Conservation (phyloP, 2,329 filamentous ascomycete genomes). For the Phialophora chinensis region DNA sequence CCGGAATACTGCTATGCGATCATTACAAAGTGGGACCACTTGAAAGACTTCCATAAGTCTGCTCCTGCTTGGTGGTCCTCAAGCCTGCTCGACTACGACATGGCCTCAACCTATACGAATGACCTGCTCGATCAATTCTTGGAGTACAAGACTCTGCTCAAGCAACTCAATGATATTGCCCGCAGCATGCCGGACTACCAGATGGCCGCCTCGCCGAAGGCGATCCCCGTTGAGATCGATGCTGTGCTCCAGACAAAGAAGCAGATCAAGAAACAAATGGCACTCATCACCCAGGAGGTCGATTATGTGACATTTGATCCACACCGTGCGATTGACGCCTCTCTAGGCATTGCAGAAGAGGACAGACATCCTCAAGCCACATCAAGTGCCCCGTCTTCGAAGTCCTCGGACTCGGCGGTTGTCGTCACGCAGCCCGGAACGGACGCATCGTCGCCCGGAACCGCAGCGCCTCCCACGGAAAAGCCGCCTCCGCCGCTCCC, state of each 20-base stretch:
- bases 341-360: background rate
- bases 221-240: background rate
- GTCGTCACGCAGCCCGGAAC: background rate
- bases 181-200: background rate
- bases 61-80: background rate
- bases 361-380: background rate
- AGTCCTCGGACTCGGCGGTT: background rate
- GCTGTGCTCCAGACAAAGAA: background rate
- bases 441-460: background rate
- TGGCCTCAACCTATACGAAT: background rate
- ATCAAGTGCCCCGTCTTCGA: background rate
- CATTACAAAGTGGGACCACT: background rate
- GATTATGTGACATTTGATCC: background rate
- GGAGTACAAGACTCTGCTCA: conserved; percentile 1
- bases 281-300: background rate
- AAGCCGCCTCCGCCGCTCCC: background rate
- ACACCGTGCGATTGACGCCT: background rate
- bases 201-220: background rate
- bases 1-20: background rate
- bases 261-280: conserved; percentile 1
- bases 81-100: background rate
- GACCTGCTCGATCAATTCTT: conserved; percentile 2
- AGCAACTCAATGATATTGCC: background rate
- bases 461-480: background rate
- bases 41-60: background rate